Base-by-base conservation (phyloP, 805 yeast species). In the Kuraishia borneana region DNA sequence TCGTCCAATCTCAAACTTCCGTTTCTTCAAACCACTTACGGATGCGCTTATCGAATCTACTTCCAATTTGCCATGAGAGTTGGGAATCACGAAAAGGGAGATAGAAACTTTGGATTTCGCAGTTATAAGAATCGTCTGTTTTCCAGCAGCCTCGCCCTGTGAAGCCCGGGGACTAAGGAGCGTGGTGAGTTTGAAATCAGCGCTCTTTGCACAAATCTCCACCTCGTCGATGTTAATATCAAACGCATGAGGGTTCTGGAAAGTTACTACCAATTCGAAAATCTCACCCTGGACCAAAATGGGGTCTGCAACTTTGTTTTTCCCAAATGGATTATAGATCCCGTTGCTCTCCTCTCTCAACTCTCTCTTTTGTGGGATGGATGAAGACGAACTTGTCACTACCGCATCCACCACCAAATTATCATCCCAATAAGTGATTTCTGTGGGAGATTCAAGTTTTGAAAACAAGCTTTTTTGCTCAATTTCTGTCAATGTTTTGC, bases 211-310 rank as follows among this genome's bases (percentile, higher is more conserved):
- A 4, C 46, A 42, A 2, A 79, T 54, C 26, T 56, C 46, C 3
- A 80, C 47, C 21, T 67, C 67, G 14, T 62, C 60, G 4, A 88
- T 56, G 26, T 72, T 76, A 10, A 88, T 58, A 28, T 79, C 84
- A 52, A 83, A 84, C 5, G 71, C 70, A 56, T 74, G 84, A 6
- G 95, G 95, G 50, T 89, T 89, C 47, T 81, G 87, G 6, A 88
- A 46, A 3, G 62, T 57, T 2, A 83, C 57, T 5, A 60, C 50
- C 13, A 82, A 59, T 37, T 74, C 80, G 9, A 72, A 68, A 4
- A 69, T 60, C 35, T 85, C 95, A 22, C 76, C 82, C 42, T 70
- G 71, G 13, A 76, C 76, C 5, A 75, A 42, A 14, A 61, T 47
- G 39, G 55, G 45, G 32, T 40, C 44, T 20, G 35, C 45, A 21